phyloP scores from a whole-genome alignment of 768 basidiomycete species.

The Boletus sensibilis region DNA sequence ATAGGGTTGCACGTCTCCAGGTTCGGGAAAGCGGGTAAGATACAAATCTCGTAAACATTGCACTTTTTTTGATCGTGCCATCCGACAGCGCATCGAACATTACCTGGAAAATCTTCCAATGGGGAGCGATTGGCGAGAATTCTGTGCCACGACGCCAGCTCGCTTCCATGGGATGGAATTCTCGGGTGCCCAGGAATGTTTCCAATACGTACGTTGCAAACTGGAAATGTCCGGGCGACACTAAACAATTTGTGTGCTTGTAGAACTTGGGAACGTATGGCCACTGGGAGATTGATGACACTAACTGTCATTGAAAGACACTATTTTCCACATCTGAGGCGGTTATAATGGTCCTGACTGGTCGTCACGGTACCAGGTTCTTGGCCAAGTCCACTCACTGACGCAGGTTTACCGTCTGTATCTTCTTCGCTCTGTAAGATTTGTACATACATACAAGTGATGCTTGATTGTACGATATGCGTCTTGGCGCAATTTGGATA shows the following conservation, averaged over 20 bases:
- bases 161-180: constrained; percentile 28
- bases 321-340: not conserved
- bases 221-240: not conserved
- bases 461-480: not conserved
- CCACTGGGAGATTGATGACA: constrained; percentile 26
- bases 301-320: constrained; percentile 3
- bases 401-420: not conserved
- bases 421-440: not conserved
- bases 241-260: not conserved
- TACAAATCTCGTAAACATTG: not conserved
- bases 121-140: constrained; percentile 30
- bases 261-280: constrained; percentile 24
- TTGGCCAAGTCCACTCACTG: too few species aligned
- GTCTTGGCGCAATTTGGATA: not conserved
- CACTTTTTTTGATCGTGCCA: not conserved
- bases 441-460: not conserved
- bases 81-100: constrained; percentile 28
- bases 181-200: constrained; percentile 22
- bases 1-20: constrained; percentile 24
- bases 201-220: constrained; percentile 16
- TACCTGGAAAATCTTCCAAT: constrained; percentile 29
- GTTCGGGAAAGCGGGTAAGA: constrained; percentile 26
- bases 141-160: constrained; percentile 35
- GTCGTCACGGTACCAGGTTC: too few species aligned
- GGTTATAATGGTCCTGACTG: too few species aligned